phyloP scores from a whole-genome alignment of 2,329 filamentous ascomycete genomes.

The Atkinsonella hypoxylon region DNA sequence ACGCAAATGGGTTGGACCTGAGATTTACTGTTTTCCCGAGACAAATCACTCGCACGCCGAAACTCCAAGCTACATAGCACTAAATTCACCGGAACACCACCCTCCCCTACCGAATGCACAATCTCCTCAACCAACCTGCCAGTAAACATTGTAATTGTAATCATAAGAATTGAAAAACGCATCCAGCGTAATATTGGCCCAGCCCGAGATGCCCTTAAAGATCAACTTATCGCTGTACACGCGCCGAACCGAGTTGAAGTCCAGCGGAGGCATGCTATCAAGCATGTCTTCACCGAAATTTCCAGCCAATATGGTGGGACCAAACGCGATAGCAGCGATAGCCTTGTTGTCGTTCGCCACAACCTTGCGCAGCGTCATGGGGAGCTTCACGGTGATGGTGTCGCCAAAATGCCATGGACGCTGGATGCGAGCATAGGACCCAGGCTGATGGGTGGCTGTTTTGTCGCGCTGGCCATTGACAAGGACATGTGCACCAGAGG shows the following conservation, averaged over 20 bases:
- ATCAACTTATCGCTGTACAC: background rate
- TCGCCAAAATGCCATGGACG: background rate
- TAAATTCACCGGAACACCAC: too few species aligned
- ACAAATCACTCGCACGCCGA: too few species aligned
- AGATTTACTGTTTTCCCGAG: too few species aligned
- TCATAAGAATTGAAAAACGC: background rate
- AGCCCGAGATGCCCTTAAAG: background rate
- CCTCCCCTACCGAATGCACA: too few species aligned
- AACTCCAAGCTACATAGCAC: too few species aligned
- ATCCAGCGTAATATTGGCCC: background rate
- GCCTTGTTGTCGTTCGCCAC: too few species aligned
- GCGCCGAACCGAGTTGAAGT: background rate
- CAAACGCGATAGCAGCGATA: background rate
- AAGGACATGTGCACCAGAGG: background rate
- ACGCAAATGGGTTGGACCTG: too few species aligned
- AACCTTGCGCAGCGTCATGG: background rate
- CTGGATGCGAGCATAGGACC: background rate
- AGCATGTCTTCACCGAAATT: background rate
- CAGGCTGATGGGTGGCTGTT: background rate
- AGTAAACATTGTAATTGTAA: background rate
- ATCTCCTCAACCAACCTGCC: background rate
- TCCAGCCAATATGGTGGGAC: background rate
- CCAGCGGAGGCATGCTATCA: background rate
- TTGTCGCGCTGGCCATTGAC: background rate
- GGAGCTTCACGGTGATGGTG: background rate